Conservation (phyloP, 352 stramenopile species). For the Thalassiosira mediterranea region DNA sequence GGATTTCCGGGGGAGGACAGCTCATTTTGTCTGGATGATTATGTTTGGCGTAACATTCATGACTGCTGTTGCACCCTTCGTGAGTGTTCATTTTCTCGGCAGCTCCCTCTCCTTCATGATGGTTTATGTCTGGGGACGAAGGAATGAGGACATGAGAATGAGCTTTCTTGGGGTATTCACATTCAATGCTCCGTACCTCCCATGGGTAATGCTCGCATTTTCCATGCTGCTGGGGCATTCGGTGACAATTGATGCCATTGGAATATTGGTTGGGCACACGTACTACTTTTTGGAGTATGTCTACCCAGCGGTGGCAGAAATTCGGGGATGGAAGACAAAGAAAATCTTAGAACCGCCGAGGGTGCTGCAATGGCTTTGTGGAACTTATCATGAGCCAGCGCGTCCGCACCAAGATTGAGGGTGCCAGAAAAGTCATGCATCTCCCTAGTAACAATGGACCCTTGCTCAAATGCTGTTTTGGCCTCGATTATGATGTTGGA, state of each 20-base stretch:
- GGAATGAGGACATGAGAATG: constrained; percentile 97
- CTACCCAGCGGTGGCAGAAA: constrained; percentile 94
- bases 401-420: constrained; percentile 47
- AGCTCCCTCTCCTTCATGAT: constrained; percentile 99
- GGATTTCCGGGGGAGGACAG: constrained; percentile 95
- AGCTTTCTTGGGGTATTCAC: constrained; percentile 96
- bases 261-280: constrained; percentile 98
- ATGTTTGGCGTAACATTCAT: constrained; percentile 94
- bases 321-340: constrained; percentile 93
- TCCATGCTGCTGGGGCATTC: constrained; percentile 93
- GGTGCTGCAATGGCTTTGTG: constrained; percentile 88
- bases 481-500: background rate
- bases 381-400: constrained; percentile 49
- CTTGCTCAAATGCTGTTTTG: background rate
- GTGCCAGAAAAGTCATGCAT: no score
- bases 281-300: constrained; percentile 99
- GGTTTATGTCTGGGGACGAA: constrained; percentile 97
- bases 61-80: constrained; percentile 93
- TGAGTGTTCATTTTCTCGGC: constrained; percentile 97
- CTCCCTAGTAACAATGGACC: no score
- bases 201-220: constrained; percentile 97
- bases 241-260: constrained; percentile 96
- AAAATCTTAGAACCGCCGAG: constrained; percentile 91
- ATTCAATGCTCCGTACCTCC: constrained; percentile 97
- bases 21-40: constrained; percentile 98